Conservation (phyloP, 257 asterid species). For the Marsdenia floribunda region DNA sequence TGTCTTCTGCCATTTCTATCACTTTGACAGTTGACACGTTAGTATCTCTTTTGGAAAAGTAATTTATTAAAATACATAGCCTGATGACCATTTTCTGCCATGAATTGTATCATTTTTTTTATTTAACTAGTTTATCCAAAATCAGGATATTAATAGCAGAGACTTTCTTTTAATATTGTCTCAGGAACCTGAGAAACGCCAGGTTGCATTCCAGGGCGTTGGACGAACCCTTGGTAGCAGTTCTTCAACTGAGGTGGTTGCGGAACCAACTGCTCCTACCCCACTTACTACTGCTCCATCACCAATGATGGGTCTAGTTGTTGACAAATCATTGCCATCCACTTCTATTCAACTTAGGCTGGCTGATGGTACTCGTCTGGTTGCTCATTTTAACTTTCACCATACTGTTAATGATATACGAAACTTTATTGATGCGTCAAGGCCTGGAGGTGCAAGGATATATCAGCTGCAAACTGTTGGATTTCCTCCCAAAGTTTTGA, state of each 20-base stretch:
- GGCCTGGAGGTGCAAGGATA: constrained; percentile 55
- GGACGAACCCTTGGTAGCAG: constrained; percentile 89
- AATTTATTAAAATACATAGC: background rate
- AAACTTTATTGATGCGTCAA: constrained; percentile 70
- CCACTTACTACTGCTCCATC: constrained; percentile 47
- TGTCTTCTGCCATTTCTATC: background rate
- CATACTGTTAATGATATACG: constrained; percentile 70
- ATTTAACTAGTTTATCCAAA: background rate
- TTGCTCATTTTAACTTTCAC: constrained; percentile 78
- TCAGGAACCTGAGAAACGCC: constrained; percentile 65
- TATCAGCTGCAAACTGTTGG: constrained; percentile 81
- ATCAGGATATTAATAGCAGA: background rate
- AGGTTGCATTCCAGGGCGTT: constrained; percentile 62
- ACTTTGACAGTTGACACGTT: no score
- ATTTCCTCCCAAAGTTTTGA: constrained; percentile 79
- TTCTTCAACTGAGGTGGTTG: constrained; percentile 35
- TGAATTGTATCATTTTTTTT: background rate
- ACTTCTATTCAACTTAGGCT: constrained; percentile 90
- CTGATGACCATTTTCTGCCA: background rate
- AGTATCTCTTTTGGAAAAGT: background rate
- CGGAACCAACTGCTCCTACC: constrained; percentile 31
- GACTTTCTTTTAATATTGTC: background rate
- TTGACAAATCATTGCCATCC: constrained; percentile 68
- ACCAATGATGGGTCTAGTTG: constrained; percentile 50
- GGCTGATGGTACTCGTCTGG: constrained; percentile 96